Evolutionary conservation across 441 rosid genomes (phyloP).

Genomic region (Erodium trifolium): DNA sequence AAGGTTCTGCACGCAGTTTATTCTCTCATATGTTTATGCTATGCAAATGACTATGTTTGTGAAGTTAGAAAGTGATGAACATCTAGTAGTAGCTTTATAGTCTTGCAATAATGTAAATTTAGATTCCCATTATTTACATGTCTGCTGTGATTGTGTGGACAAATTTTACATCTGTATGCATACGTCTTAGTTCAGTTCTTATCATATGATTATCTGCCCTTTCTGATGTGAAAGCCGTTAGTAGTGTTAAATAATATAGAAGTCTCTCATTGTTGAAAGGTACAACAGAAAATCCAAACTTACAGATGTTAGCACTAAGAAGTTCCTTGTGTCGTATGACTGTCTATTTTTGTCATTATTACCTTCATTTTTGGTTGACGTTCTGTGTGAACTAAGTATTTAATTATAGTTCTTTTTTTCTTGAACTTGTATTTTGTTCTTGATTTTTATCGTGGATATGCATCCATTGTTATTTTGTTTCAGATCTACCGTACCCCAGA

Average conservation of each 20-base stretch:
- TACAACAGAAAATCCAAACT: not conserved
- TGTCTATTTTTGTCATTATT: not conserved
- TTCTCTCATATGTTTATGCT: not conserved
- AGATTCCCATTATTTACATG: not conserved
- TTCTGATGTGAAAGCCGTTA: not conserved
- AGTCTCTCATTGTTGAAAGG: not conserved
- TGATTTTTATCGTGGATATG: not conserved
- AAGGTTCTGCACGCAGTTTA: not conserved
- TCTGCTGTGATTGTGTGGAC: not conserved
- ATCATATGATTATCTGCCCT: not conserved
- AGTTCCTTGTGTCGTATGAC: not conserved
- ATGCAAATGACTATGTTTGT: not conserved
- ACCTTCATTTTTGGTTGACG: not conserved
- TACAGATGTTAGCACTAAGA: not conserved
- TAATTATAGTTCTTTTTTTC: not conserved
- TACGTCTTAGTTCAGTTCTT: not conserved
- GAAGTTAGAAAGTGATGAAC: too few species aligned
- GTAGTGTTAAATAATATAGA: not conserved
- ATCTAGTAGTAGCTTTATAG: not conserved
- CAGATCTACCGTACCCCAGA: conserved; percentile 86
- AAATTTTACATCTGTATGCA: not conserved
- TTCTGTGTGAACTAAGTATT: not conserved
- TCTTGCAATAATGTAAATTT: not conserved
- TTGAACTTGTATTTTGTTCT: conserved; percentile 10
- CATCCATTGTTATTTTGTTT: conserved; percentile 15